These are phyloP conservation scores for Xylaria flabelliformis DNA, from an alignment of 495 filamentous ascomycete species.

Conservation along the genomic window DNA sequence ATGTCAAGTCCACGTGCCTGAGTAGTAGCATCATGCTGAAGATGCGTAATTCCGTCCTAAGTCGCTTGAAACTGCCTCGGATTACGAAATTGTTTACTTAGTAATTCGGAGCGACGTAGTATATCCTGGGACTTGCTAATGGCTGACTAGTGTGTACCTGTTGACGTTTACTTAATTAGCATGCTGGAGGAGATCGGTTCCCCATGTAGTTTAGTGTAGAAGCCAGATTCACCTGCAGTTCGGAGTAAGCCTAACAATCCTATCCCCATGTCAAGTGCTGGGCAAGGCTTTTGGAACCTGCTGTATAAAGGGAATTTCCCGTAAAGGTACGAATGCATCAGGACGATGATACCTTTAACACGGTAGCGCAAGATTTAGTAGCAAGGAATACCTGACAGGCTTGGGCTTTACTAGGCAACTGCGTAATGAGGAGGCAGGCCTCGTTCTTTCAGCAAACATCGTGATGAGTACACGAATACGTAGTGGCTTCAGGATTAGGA, in stretches of 20 bases:
- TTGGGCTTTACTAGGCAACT: too few species aligned
- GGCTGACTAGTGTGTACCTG: constrained; percentile 9
- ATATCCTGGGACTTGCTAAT: not conserved
- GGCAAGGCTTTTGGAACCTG: too few species aligned
- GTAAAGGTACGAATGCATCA: too few species aligned
- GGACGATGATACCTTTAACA: too few species aligned
- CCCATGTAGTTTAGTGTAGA: constrained; percentile 13
- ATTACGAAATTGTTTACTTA: not conserved
- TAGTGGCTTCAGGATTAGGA: constrained; percentile 3
- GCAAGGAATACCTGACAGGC: too few species aligned
- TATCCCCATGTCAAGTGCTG: too few species aligned
- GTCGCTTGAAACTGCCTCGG: not conserved
- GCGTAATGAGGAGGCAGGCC: constrained; percentile 12
- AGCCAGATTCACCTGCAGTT: constrained; percentile 11
- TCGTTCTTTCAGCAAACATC: not conserved
- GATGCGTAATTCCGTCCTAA: not conserved
- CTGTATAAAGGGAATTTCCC: too few species aligned
- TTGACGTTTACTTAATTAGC: constrained; percentile 7
- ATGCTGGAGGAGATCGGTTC: not conserved
- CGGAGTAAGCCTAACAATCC: constrained; percentile 13
- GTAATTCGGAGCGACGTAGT: constrained; percentile 6
- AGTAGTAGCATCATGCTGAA: not conserved
- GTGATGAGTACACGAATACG: not conserved
- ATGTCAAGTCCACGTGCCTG: not conserved
- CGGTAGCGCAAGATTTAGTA: too few species aligned